Conservation (phyloP, 1,284 basidiomycete species). For the Rhodotorula sp. region DNA sequence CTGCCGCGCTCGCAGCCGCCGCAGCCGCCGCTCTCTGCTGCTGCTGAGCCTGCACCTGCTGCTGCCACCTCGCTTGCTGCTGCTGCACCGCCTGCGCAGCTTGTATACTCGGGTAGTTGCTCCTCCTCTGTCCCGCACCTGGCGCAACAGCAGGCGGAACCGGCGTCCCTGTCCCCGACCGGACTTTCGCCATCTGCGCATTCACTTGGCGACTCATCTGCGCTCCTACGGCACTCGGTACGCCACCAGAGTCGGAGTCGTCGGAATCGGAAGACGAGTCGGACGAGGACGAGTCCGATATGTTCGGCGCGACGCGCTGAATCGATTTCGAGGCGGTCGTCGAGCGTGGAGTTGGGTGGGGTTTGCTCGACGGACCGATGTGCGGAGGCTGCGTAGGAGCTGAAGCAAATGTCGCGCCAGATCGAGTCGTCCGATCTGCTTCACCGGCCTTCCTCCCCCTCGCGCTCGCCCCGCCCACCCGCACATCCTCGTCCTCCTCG, state of each 20-base stretch:
- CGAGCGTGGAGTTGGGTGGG: too few relatives aligned
- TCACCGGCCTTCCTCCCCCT: neutral
- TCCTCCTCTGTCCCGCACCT: too few relatives aligned
- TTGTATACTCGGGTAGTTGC: neutral
- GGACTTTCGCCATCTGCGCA: conserved; percentile 8
- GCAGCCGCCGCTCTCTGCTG: neutral
- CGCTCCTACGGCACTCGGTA: neutral
- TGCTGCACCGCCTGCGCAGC: conserved; percentile 10
- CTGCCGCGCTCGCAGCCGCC: neutral
- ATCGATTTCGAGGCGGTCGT: neutral
- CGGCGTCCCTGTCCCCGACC: neutral
- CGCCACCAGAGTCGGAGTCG: neutral
- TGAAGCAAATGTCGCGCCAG: neutral
- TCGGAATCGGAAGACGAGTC: neutral
- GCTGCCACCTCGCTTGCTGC: neutral
- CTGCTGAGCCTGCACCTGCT: neutral
- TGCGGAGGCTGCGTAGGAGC: neutral
- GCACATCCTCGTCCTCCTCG: neutral
- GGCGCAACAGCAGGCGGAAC: neutral
- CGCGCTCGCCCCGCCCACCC: neutral
- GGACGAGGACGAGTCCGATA: neutral
- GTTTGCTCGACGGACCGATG: too few relatives aligned
- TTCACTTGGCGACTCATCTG: conserved; percentile 2
- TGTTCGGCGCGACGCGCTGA: conserved; percentile 8
- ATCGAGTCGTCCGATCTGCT: neutral